Evolutionary conservation across 306 rosid species (phyloP), one percentile per base, ranked within the genome.

Genomic region (Gastrolobium bilobum): DNA sequence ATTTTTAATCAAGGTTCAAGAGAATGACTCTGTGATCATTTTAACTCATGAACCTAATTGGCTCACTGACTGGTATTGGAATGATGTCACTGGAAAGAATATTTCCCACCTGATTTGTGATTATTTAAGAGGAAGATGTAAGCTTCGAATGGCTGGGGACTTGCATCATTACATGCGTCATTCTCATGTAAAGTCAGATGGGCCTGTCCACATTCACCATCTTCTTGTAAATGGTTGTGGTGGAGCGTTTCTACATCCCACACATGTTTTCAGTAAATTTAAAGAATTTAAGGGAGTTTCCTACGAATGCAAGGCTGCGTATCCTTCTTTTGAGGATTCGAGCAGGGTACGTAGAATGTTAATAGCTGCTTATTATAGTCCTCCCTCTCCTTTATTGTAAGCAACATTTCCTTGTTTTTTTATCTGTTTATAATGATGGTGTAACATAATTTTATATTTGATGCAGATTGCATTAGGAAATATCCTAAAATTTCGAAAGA

Each of bases 81-180:
- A 84, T 62, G 88, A 80, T 42, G 93, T 86, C 43, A 85, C 99
- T 81, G 98, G 98, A 78, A 90, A 91, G 92, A 93, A 91, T 89
- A 82, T 96, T 50, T 83, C 96, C 1, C 96, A 95, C 84, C 83
- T 95, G 75, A 89, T 93, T 81, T 66, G 86, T 71, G 97, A 93
- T 90, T 87, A 90, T 91, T 75, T 93, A 73, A 96, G 78, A 84
- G 99, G 97, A 86, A 89, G 98, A 77, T 96, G 99, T 79, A 96
- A 90, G 85, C 97, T 93, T 78, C 91, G 98, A 65, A 87, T 96
- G 83, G 97, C 99, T 68, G 99, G 99, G 78, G 99, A 96, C 86
- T 88, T 96, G 92, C 99, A 96, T 87, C 99, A 96, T 84, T 96
- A 96, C 88, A 90, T 96, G 97, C 98, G 99, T 42, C 99, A 96